Evolutionary conservation across 306 rosid genomes (phyloP).

Genomic region (Quercus alba): DNA sequence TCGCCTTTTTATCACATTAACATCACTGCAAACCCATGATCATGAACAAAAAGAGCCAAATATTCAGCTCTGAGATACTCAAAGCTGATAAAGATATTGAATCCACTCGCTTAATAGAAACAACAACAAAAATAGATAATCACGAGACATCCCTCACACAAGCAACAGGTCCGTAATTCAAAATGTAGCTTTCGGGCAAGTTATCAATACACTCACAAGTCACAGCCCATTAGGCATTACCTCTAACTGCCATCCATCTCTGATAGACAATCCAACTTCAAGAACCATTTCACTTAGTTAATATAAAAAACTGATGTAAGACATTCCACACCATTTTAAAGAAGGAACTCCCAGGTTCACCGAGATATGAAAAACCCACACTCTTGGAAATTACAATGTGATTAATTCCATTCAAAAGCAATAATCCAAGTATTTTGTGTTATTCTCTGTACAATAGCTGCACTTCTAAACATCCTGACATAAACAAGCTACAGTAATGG

Average conservation of each 20-base stretch:
- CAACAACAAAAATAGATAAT: not conserved
- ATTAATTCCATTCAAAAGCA: constrained; percentile 44
- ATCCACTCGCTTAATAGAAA: not conserved
- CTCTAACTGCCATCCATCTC: constrained; percentile 33
- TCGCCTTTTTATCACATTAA: constrained; percentile 11
- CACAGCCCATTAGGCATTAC: constrained; percentile 1
- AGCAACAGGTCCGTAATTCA: constrained; percentile 21
- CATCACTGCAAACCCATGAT: constrained; percentile 18
- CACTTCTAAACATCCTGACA: constrained; percentile 43
- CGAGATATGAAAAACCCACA: constrained; percentile 32
- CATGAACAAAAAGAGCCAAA: constrained; percentile 2
- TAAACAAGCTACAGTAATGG: constrained; percentile 50
- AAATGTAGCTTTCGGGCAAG: constrained; percentile 21
- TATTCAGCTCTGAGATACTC: constrained; percentile 11
- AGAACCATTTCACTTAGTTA: constrained; percentile 18
- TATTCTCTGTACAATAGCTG: constrained; percentile 56
- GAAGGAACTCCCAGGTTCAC: constrained; percentile 35
- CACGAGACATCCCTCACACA: constrained; percentile 27
- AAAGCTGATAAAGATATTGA: constrained; percentile 13
- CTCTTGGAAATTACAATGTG: constrained; percentile 52
- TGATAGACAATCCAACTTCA: constrained; percentile 17
- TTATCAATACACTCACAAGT: constrained; percentile 19
- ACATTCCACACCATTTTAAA: constrained; percentile 54
- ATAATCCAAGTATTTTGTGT: constrained; percentile 44
- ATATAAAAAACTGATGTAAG: constrained; percentile 24